These are phyloP conservation scores for Emergomyces pasteurianus DNA, from an alignment of 2,329 filamentous ascomycete genomes.

Conservation along the genomic window DNA sequence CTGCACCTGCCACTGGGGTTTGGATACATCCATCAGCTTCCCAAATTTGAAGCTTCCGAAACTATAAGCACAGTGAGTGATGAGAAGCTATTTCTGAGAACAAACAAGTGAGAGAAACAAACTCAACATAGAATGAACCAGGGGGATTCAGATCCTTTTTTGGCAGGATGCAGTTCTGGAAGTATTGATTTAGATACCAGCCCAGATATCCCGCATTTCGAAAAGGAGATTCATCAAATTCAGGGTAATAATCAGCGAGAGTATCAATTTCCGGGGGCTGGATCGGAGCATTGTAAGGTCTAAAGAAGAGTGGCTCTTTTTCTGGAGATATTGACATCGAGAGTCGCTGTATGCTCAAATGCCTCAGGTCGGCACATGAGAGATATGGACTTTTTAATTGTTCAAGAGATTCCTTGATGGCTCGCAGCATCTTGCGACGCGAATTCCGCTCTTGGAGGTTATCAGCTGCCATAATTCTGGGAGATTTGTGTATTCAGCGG, in stretches of 20 bases:
- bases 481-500: slow-evolving; percentile 1
- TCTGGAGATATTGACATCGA: neutral
- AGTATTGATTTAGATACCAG: slow-evolving; percentile 3
- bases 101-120: neutral
- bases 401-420: slow-evolving; percentile 1
- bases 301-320: slow-evolving; percentile 1
- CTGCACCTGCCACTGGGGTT: neutral
- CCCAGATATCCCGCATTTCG: slow-evolving; percentile 1
- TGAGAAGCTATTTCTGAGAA: slow-evolving; percentile 1
- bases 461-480: neutral
- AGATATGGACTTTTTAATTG: slow-evolving; percentile 1
- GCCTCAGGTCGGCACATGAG: neutral
- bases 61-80: neutral
- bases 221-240: neutral
- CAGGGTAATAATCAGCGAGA: neutral
- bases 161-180: too few relatives aligned
- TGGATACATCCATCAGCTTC: slow-evolving; percentile 1
- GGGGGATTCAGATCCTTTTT: neutral
- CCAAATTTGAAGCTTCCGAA: slow-evolving; percentile 5
- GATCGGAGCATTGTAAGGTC: neutral
- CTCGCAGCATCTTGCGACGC: slow-evolving; percentile 2
- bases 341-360: neutral
- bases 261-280: slow-evolving; percentile 1
- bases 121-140: slow-evolving; percentile 15
- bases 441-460: slow-evolving; percentile 1